Percentiles rank a stretch among this genome's conserved stretches.
phyloP scores from a whole-genome alignment of 768 basidiomycete species.

The Termitomyces heimii region DNA sequence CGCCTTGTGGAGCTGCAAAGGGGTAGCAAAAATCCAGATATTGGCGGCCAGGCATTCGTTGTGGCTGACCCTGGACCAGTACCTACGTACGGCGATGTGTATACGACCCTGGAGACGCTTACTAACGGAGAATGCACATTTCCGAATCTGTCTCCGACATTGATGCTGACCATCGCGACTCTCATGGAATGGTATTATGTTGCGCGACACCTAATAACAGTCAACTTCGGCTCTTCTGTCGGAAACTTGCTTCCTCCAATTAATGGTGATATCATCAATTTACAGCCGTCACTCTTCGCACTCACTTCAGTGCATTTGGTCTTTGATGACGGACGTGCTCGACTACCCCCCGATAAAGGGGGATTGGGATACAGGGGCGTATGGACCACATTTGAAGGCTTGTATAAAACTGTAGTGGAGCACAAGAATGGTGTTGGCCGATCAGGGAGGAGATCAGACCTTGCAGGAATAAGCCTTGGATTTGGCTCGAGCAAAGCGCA shows the following conservation, averaged over 20 bases:
- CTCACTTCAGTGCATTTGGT: slow-evolving; percentile 50
- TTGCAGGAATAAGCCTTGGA: slow-evolving; percentile 41
- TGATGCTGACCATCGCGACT: slow-evolving; percentile 60
- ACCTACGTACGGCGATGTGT: slow-evolving; percentile 57
- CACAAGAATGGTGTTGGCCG: slow-evolving; percentile 32
- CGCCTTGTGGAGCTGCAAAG: slow-evolving; percentile 50
- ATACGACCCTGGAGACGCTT: slow-evolving; percentile 48
- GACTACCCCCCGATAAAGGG: slow-evolving; percentile 45
- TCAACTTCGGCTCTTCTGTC: slow-evolving; percentile 21
- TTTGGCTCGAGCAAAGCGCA: slow-evolving; percentile 26
- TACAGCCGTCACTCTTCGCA: slow-evolving; percentile 56
- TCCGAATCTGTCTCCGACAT: slow-evolving; percentile 49
- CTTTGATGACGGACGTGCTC: slow-evolving; percentile 62
- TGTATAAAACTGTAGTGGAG: slow-evolving; percentile 52
- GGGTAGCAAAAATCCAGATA: slow-evolving; percentile 42
- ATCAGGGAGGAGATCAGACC: slow-evolving; percentile 31
- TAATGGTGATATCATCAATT: slow-evolving; percentile 42
- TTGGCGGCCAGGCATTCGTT: slow-evolving; percentile 68
- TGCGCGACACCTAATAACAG: slow-evolving; percentile 33
- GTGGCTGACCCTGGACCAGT: slow-evolving; percentile 63
- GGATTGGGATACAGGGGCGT: slow-evolving; percentile 58
- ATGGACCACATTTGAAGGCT: slow-evolving; percentile 52
- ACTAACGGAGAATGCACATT: slow-evolving; percentile 53
- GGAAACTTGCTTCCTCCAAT: slow-evolving; percentile 37
- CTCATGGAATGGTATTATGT: slow-evolving; percentile 53